Conservation (phyloP, 768 basidiomycete species). For the Amanita rimosa region DNA sequence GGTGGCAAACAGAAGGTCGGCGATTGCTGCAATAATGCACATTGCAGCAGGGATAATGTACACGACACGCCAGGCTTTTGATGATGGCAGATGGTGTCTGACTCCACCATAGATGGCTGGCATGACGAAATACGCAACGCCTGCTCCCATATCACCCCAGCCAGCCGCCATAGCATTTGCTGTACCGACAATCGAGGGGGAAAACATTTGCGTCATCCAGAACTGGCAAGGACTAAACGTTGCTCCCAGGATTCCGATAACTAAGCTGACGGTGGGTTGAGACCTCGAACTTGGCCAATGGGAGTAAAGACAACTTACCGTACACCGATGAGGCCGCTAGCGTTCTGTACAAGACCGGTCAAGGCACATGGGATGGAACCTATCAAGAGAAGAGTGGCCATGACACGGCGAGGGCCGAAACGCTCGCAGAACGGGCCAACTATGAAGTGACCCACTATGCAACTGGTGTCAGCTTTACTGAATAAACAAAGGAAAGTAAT, state of each 20-base stretch:
- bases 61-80: constrained; percentile 21
- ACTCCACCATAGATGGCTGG: neutral
- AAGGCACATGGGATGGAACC: constrained; percentile 51
- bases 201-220: constrained; percentile 52
- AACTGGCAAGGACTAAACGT: constrained; percentile 52
- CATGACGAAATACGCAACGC: constrained; percentile 8
- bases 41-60: neutral
- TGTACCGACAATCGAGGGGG: constrained; percentile 29
- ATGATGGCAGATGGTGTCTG: neutral
- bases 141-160: constrained; percentile 30
- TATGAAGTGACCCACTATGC: constrained; percentile 29
- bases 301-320: neutral
- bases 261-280: constrained; percentile 34
- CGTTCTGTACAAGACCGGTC: constrained; percentile 34
- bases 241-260: constrained; percentile 49
- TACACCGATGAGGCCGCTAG: constrained; percentile 11
- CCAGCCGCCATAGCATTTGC: constrained; percentile 47
- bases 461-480: neutral
- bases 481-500: neutral
- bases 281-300: too few relatives aligned
- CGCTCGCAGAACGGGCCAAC: constrained; percentile 40
- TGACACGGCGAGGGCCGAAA: constrained; percentile 42
- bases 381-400: constrained; percentile 39
- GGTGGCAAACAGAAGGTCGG: neutral
- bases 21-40: neutral